Percentiles rank a stretch among this genome's conserved stretches.
Evolutionary conservation across 2,329 filamentous ascomycete genomes (phyloP).

Genomic region (Aspergillus sp.): DNA sequence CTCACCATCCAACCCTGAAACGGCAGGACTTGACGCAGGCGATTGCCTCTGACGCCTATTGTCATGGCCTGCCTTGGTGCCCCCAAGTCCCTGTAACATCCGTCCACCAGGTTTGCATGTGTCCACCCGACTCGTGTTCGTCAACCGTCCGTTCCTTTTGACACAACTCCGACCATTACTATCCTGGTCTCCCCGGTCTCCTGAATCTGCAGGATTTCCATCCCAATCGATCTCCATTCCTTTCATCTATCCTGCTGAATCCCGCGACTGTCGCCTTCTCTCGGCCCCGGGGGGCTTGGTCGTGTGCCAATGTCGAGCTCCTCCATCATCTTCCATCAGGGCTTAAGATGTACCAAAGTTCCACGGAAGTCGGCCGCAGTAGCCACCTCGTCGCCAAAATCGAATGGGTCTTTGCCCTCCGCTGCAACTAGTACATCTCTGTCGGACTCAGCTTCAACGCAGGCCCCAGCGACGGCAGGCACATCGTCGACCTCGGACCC

Average conservation of each 20-base stretch:
- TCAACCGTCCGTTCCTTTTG: conserved; percentile 3
- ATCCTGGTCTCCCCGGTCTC: not conserved
- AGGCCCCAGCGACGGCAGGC: not conserved
- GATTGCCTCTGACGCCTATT: conserved; percentile 13
- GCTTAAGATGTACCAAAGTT: conserved; percentile 25
- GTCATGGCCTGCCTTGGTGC: conserved; percentile 13
- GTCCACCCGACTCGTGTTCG: conserved; percentile 3
- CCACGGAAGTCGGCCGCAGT: conserved; percentile 16
- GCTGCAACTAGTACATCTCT: conserved; percentile 2
- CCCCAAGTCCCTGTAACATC: conserved; percentile 3
- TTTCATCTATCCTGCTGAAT: conserved; percentile 2
- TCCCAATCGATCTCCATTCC: not conserved
- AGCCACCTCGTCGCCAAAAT: conserved; percentile 8
- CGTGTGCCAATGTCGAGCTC: conserved; percentile 29
- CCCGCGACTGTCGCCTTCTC: conserved; percentile 4
- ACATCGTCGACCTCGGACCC: not conserved
- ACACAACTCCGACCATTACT: not conserved
- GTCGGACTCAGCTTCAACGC: conserved; percentile 1
- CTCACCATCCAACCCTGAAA: conserved; percentile 23
- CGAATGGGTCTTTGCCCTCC: conserved; percentile 4
- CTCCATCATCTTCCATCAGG: conserved; percentile 22
- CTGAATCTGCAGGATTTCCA: not conserved
- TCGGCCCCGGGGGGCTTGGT: conserved; percentile 17
- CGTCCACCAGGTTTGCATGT: conserved; percentile 4
- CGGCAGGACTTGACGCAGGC: conserved; percentile 9